phyloP scores from a whole-genome alignment of 1,284 basidiomycete species.

The Austroboletus novae-zelandiae region DNA sequence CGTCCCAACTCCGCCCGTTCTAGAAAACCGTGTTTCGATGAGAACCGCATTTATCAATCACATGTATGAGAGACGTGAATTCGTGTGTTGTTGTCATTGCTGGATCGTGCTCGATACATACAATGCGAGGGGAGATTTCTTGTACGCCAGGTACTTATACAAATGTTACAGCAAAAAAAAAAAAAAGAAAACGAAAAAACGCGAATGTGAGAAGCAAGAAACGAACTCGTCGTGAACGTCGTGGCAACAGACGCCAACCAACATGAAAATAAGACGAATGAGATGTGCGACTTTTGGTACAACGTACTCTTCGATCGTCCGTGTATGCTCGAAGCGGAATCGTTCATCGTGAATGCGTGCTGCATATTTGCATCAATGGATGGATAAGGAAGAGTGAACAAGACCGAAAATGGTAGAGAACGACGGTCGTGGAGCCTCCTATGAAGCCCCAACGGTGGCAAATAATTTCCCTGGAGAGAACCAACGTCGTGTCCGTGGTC shows the following conservation, averaged over 20 bases:
- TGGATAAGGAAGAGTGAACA: constrained; percentile 1
- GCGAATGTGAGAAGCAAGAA: constrained; percentile 10
- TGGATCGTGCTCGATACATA: constrained; percentile 21
- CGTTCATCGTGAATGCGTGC: background rate
- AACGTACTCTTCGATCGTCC: constrained; percentile 20
- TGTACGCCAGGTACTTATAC: constrained; percentile 43
- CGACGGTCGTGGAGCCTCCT: constrained; percentile 17
- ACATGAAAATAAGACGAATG: constrained; percentile 21
- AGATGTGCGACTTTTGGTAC: constrained; percentile 23
- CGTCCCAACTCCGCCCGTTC: constrained; percentile 13
- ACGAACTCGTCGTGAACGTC: constrained; percentile 27
- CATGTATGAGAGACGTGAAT: constrained; percentile 7
- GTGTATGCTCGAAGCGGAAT: background rate
- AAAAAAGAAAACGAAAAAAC: background rate
- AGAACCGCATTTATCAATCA: constrained; percentile 7
- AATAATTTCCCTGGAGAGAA: constrained; percentile 57
- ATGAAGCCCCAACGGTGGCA: constrained; percentile 41
- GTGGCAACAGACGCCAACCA: constrained; percentile 20
- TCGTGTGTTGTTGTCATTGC: constrained; percentile 10
- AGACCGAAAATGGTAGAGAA: constrained; percentile 10
- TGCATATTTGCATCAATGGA: background rate
- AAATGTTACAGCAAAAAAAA: constrained; percentile 23
- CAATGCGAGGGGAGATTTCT: constrained; percentile 6
- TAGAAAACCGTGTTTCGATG: constrained; percentile 4
- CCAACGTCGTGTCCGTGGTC: constrained; percentile 55